Evolutionary conservation across 2,329 filamentous ascomycete genomes (phyloP).

Genomic region (Ceratocystis harringtonii): DNA sequence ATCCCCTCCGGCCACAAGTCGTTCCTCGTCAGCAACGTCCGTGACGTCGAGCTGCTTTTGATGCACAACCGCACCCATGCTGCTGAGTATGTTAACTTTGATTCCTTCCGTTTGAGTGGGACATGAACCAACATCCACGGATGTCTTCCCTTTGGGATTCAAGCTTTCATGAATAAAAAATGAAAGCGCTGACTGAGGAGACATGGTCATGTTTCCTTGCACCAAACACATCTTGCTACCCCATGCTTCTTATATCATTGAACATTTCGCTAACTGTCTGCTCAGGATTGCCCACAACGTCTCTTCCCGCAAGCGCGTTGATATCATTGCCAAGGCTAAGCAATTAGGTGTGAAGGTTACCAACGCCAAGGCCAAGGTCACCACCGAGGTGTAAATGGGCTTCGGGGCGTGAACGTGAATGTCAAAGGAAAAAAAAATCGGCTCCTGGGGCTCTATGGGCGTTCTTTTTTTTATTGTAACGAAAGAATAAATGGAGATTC

Average conservation of each 20-base stretch:
- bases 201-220: neutral
- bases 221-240: neutral
- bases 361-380: slow-evolving; percentile 97
- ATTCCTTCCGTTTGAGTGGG: neutral
- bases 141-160: neutral
- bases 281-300: slow-evolving; percentile 90
- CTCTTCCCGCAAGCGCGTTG: slow-evolving; percentile 95
- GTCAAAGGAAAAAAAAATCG: slow-evolving; percentile 16
- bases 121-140: neutral
- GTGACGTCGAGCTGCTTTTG: slow-evolving; percentile 90
- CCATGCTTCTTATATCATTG: neutral
- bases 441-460: slow-evolving; percentile 17
- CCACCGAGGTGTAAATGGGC: slow-evolving; percentile 63
- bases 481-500: slow-evolving; percentile 17
- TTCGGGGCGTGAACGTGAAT: slow-evolving; percentile 13
- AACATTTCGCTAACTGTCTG: slow-evolving; percentile 25
- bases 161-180: neutral
- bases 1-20: slow-evolving; percentile 99
- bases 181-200: neutral
- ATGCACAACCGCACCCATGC: slow-evolving; percentile 99
- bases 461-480: slow-evolving; percentile 17
- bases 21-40: slow-evolving; percentile 95
- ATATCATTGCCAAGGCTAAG: slow-evolving; percentile 95
- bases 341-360: slow-evolving; percentile 98
- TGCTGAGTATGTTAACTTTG: slow-evolving; percentile 63